Evolutionary conservation across 768 basidiomycete species (phyloP).

Genomic region (Boletus patriciae): DNA sequence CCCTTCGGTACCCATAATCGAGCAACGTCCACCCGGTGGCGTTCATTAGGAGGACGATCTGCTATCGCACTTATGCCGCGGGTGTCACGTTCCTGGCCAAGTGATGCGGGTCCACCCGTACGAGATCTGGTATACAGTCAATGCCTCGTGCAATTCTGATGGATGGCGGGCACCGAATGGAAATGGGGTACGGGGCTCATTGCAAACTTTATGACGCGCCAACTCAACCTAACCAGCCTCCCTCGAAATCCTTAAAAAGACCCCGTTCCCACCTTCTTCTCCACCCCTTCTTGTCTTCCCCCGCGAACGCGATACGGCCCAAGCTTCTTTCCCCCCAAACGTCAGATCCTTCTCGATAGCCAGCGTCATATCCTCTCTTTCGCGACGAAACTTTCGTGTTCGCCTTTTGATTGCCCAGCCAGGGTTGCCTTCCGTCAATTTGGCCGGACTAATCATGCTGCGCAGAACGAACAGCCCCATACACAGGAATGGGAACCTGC

Average conservation of each 20-base stretch:
- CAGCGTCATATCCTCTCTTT: neutral
- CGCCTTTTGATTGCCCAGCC: neutral
- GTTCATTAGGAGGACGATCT: neutral
- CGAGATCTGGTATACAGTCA: conserved; percentile 7
- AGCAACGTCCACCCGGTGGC: neutral
- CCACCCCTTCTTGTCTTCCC: neutral
- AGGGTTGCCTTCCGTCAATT: neutral
- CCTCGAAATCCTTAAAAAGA: conserved; percentile 9
- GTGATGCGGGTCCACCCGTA: conserved; percentile 1
- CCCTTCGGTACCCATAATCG: neutral
- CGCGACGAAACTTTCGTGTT: neutral
- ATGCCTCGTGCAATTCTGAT: conserved; percentile 29
- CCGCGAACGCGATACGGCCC: neutral
- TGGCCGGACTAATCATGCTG: conserved; percentile 6
- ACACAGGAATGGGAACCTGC: conserved; percentile 23
- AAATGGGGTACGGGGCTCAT: conserved; percentile 15
- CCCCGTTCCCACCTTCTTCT: neutral
- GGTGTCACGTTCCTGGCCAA: neutral
- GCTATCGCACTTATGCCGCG: conserved; percentile 7
- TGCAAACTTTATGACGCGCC: conserved; percentile 17
- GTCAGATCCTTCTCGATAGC: neutral
- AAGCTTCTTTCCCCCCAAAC: neutral
- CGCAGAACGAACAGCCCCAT: conserved; percentile 10
- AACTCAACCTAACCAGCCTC: conserved; percentile 1
- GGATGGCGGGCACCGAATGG: conserved; percentile 17